Evolutionary conservation across 2,329 filamentous ascomycete genomes (phyloP), one percentile per base, ranked within the genome.

Genomic region (Thelonectria blattea): DNA sequence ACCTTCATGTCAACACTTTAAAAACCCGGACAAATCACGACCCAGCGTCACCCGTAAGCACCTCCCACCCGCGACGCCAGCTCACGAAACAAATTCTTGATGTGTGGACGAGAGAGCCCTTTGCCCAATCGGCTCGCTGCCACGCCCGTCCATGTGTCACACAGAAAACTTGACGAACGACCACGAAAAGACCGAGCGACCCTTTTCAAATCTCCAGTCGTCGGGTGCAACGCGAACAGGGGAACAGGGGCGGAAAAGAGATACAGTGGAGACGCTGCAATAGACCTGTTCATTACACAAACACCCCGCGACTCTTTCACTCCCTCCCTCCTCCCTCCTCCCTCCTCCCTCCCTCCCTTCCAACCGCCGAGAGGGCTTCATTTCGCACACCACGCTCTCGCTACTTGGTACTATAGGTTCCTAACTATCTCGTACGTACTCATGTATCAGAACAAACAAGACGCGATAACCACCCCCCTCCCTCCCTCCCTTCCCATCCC

Each of bases 1-100:
- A 42, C 55, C 58, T 59, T 55, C 51, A 54, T 57, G 53, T 53
- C 45, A 30, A 50, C 43, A 42, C 60, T 52, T 20, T 41, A 56
- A 41, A 48, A 41, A 27, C 39, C 20, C 27, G 20, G 42, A 41
- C 60, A 58, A 64, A 60, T 63, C 60, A 63, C 12, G 18, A 46
- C 30, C 7, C 43, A 51, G 27, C 51, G 17, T 24, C 20, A 15
- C 12, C 45, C 17, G 45, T 55, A 46, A 62, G 43, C 60, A 57
- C 37, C 39, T 42, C 15, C 20, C 39, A 49, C 57, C 60, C 57
- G 49, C 46, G 17, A 65, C 60, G 62, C 60, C 56, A 64, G 17
- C 62, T 52, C 60, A 60, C 46, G 17, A n/a, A 30, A 24, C 48
- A 48, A 34, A 30, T 7, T 24, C 22, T 30, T 30, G 5, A 7